Percentiles rank a stretch among this genome's conserved stretches.
Evolutionary conservation across 192 early-diverging fungal genomes (phyloP).

Genomic region (Gigaspora rosea): DNA sequence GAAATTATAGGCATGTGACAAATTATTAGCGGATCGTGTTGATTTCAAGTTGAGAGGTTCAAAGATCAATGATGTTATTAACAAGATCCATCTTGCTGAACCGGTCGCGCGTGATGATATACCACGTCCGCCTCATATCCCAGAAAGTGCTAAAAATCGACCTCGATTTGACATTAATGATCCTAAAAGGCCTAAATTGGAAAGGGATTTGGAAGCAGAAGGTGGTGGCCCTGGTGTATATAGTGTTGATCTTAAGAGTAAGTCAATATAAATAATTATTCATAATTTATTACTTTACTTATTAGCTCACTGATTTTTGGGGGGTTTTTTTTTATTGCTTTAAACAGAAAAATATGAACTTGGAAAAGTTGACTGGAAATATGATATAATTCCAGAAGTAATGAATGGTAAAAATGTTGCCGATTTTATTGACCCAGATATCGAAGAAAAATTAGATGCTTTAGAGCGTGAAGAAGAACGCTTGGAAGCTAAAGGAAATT

Average conservation of each 20-base stretch:
- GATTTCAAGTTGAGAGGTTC: slow-evolving; percentile 92
- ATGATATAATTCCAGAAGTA: slow-evolving; percentile 98
- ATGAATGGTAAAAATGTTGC: slow-evolving; percentile 98
- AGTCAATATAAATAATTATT: slow-evolving; percentile 25
- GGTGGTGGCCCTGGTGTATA: slow-evolving; percentile 96
- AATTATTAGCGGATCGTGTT: slow-evolving; percentile 86
- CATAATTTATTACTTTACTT: neutral
- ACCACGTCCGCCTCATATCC: slow-evolving; percentile 81
- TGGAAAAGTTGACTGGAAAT: slow-evolving; percentile 86
- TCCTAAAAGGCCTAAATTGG: slow-evolving; percentile 80
- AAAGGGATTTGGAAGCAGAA: slow-evolving; percentile 88
- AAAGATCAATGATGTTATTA: slow-evolving; percentile 91
- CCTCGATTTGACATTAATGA: slow-evolving; percentile 78
- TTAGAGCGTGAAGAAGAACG: slow-evolving; percentile 97
- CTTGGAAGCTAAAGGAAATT: slow-evolving; percentile 91
- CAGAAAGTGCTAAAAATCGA: slow-evolving; percentile 67
- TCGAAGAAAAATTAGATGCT: slow-evolving; percentile 92
- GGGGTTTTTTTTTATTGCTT: slow-evolving; percentile 19
- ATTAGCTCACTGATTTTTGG: neutral
- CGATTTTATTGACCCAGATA: slow-evolving; percentile 98
- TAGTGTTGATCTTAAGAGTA: slow-evolving; percentile 91
- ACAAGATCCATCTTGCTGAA: slow-evolving; percentile 93
- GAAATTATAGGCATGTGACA: slow-evolving; percentile 76
- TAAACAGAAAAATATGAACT: slow-evolving; percentile 77
- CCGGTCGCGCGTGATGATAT: slow-evolving; percentile 85